Percentiles rank a stretch among this genome's conserved stretches.
phyloP scores from a whole-genome alignment of 306 rosid genomes.

The Mimosa bimucronata region DNA sequence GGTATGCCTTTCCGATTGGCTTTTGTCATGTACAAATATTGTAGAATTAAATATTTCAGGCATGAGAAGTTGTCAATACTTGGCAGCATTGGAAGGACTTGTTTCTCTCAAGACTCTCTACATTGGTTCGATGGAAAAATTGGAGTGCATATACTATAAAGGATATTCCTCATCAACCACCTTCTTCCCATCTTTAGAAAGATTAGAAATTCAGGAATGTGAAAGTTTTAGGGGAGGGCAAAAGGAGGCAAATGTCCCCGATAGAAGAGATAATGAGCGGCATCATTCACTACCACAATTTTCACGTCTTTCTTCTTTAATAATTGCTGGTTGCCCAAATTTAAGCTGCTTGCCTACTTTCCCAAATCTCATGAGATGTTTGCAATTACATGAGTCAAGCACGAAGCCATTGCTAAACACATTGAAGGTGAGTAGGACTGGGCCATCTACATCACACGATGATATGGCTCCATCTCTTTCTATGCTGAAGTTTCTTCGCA shows the following conservation, averaged over 20 bases:
- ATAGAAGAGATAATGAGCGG: background rate
- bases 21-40: background rate
- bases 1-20: no score
- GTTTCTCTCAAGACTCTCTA: background rate
- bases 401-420: background rate
- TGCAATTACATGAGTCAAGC: background rate
- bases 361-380: background rate
- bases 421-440: background rate
- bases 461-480: background rate
- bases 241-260: no score
- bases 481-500: fast-evolving
- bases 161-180: no score
- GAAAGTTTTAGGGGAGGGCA: no score
- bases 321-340: no score
- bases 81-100: background rate
- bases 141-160: no score
- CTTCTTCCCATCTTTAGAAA: no score
- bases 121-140: no score
- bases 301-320: no score
- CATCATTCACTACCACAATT: no score
- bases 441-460: background rate
- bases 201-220: no score
- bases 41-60: fast-evolving
- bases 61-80: background rate
- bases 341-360: no score